Conservation (phyloP, 2,329 filamentous ascomycete genomes). For the Colletotrichum sp. region DNA sequence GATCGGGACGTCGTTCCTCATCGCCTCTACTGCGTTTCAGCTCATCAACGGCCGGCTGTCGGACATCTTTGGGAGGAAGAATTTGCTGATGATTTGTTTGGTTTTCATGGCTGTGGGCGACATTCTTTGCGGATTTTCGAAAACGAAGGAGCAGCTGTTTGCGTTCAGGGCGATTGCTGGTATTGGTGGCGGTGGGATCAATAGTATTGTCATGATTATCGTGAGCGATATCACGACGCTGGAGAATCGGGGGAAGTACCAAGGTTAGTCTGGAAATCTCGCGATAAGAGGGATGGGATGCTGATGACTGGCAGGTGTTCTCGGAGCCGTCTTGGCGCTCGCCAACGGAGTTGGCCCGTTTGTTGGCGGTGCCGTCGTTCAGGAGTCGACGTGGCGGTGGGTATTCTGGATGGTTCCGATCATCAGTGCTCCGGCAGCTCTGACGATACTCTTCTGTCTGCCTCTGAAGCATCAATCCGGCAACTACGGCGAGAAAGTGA, state of each 20-base stretch:
- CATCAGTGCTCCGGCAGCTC: constrained; percentile 22
- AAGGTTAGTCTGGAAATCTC: constrained; percentile 11
- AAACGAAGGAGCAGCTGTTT: constrained; percentile 36
- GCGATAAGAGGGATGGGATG: not conserved
- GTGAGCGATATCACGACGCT: constrained; percentile 41
- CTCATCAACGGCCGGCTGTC: constrained; percentile 39
- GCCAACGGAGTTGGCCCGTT: constrained; percentile 43
- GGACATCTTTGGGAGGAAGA: constrained; percentile 41
- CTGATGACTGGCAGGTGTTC: constrained; percentile 14
- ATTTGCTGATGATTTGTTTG: constrained; percentile 32
- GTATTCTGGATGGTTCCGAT: constrained; percentile 32
- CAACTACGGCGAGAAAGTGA: constrained; percentile 28
- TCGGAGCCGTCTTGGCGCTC: constrained; percentile 32
- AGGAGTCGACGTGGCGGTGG: constrained; percentile 35
- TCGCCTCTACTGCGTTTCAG: constrained; percentile 40
- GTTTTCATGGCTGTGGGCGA: constrained; percentile 32
- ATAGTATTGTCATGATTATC: constrained; percentile 40
- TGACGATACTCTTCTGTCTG: constrained; percentile 31
- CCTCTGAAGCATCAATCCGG: constrained; percentile 28
- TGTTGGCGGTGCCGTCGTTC: constrained; percentile 33
- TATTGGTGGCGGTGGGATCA: constrained; percentile 39
- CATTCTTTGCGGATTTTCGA: constrained; percentile 35
- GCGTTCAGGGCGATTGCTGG: constrained; percentile 38
- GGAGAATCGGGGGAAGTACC: constrained; percentile 38
- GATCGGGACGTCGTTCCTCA: constrained; percentile 41